These are phyloP conservation scores for Yarrowia keelungensis DNA, from an alignment of 805 yeast genomes.

Conservation along the genomic window DNA sequence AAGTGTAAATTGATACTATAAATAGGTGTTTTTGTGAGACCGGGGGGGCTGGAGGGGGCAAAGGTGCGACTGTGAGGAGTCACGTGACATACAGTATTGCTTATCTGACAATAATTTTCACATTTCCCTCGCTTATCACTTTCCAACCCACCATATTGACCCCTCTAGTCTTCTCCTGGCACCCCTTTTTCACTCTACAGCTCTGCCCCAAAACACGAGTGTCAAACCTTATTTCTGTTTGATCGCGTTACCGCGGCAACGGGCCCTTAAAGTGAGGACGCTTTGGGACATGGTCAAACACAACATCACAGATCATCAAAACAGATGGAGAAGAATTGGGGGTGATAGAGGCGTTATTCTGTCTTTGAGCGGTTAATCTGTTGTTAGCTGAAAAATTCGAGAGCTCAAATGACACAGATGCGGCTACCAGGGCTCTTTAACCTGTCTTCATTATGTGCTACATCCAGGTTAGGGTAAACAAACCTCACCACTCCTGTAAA, in stretches of 20 bases:
- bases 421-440: too few species aligned
- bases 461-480: constrained; percentile 1
- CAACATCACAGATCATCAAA: constrained; percentile 19
- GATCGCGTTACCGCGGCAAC: constrained; percentile 27
- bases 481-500: neutral
- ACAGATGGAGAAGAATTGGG: neutral
- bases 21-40: constrained; percentile 1
- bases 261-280: neutral
- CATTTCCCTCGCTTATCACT: too few species aligned
- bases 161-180: neutral
- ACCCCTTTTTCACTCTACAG: constrained; percentile 22
- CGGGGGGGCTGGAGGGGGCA: too few species aligned
- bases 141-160: neutral
- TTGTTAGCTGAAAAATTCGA: too few species aligned
- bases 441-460: too few species aligned
- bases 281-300: constrained; percentile 15
- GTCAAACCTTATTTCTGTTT: neutral
- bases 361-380: too few species aligned
- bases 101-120: too few species aligned
- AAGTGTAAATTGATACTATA: constrained; percentile 11
- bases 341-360: too few species aligned
- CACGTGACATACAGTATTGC: neutral
- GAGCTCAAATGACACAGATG: too few species aligned
- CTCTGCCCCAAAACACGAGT: constrained; percentile 13
- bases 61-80: too few species aligned